Percentiles rank a stretch among this genome's conserved stretches.
Conservation (phyloP, 306 rosid genomes). For the Cicer cuneatum region DNA sequence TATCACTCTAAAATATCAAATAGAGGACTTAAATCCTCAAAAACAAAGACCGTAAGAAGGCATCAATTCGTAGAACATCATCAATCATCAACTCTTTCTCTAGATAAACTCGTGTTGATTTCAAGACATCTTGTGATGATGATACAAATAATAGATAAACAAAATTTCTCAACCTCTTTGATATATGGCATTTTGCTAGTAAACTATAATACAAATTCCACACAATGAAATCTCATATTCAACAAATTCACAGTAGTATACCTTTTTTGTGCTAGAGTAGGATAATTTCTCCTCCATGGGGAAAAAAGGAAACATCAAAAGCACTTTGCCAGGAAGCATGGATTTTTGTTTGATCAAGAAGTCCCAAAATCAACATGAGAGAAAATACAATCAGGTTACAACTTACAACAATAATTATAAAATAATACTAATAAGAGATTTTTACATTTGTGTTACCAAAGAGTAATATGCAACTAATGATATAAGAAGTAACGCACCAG, state of each 20-base stretch:
- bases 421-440: too few species aligned
- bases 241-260: slow-evolving; percentile 37
- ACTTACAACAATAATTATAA: slow-evolving; percentile 22
- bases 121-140: slow-evolving; percentile 65
- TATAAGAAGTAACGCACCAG: too few species aligned
- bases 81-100: slow-evolving; percentile 82
- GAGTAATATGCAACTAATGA: too few species aligned
- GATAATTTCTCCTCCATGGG: slow-evolving; percentile 83
- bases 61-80: slow-evolving; percentile 77
- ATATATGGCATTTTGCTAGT: too few species aligned
- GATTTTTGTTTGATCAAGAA: slow-evolving; percentile 68
- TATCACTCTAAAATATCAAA: too few species aligned
- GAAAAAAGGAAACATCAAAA: slow-evolving; percentile 72
- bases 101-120: slow-evolving; percentile 66
- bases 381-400: slow-evolving; percentile 21
- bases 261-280: slow-evolving; percentile 78
- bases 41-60: slow-evolving; percentile 74
- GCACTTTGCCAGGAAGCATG: slow-evolving; percentile 82
- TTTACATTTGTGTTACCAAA: too few species aligned
- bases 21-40: slow-evolving; percentile 30
- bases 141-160: too few species aligned
- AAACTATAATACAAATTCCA: too few species aligned
- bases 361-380: slow-evolving; percentile 74
- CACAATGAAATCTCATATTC: too few species aligned
- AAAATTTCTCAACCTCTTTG: too few species aligned